Percentiles rank a stretch among this genome's conserved stretches.
Conservation (phyloP, 2,329 filamentous ascomycete species). For the Byssothecium circinans region DNA sequence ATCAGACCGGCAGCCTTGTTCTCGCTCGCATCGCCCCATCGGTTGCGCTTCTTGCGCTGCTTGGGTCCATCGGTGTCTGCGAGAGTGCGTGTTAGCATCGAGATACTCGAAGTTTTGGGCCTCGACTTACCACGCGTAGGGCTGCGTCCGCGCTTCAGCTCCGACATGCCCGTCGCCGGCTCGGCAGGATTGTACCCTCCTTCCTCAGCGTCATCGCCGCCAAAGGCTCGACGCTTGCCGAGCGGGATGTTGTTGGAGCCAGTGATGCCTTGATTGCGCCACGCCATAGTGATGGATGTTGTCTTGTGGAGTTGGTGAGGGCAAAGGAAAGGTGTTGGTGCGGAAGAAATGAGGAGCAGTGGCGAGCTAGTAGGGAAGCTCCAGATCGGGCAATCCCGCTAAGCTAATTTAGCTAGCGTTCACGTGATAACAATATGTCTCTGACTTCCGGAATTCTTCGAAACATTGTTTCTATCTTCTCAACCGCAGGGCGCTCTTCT, state of each 20-base stretch:
- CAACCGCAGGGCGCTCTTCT: too few species aligned
- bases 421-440: too few species aligned
- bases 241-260: constrained; percentile 98
- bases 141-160: constrained; percentile 86
- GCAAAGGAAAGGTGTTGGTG: constrained; percentile 14
- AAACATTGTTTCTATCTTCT: too few species aligned
- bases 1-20: constrained; percentile 98
- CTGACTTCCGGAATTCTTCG: too few species aligned
- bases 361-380: constrained; percentile 2
- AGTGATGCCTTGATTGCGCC: constrained; percentile 79
- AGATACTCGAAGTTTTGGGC: not conserved
- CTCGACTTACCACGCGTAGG: constrained; percentile 71
- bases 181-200: constrained; percentile 50
- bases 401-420: too few species aligned
- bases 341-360: constrained; percentile 7
- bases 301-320: constrained; percentile 9
- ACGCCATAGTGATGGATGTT: constrained; percentile 55
- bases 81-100: constrained; percentile 14
- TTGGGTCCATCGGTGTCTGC: constrained; percentile 69
- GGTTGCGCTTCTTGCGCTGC: constrained; percentile 96
- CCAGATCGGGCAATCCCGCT: not conserved
- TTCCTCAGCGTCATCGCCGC: constrained; percentile 55
- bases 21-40: constrained; percentile 95
- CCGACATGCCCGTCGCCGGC: constrained; percentile 49
- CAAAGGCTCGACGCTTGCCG: constrained; percentile 79